Evolutionary conservation across 768 basidiomycete species (phyloP).

Genomic region (Pleurotus tuoliensis): DNA sequence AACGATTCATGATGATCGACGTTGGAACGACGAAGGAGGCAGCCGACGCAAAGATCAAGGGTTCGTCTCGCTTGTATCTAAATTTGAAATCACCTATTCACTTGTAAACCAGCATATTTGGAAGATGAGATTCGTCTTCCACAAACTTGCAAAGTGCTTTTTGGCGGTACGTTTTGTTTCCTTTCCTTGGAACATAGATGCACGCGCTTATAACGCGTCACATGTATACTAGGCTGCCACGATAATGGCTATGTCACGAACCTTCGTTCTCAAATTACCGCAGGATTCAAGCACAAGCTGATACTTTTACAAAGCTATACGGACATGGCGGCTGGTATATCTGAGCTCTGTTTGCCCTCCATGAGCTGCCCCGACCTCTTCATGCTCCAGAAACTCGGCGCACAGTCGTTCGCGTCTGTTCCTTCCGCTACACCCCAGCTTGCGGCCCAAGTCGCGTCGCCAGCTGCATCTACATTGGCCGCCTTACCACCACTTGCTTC

Average conservation of each 20-base stretch:
- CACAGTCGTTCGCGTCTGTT: slow-evolving; percentile 15
- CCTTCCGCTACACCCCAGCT: neutral
- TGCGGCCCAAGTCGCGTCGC: neutral
- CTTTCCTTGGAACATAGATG: slow-evolving; percentile 6
- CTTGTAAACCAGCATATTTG: slow-evolving; percentile 39
- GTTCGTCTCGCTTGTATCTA: slow-evolving; percentile 29
- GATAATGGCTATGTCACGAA: slow-evolving; percentile 68
- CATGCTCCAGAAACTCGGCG: slow-evolving; percentile 48
- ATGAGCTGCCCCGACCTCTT: slow-evolving; percentile 57
- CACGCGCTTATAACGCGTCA: neutral
- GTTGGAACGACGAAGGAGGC: slow-evolving; percentile 71
- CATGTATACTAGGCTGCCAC: slow-evolving; percentile 49
- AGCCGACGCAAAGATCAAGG: slow-evolving; percentile 74
- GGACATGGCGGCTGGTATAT: slow-evolving; percentile 57
- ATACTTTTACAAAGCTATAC: slow-evolving; percentile 61
- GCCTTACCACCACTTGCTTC: neutral
- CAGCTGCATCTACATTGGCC: neutral
- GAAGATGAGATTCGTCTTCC: slow-evolving; percentile 59
- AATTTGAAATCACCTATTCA: slow-evolving; percentile 5
- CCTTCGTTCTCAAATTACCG: slow-evolving; percentile 61
- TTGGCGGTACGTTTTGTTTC: slow-evolving; percentile 47
- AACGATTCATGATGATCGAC: slow-evolving; percentile 66
- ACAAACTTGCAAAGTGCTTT: slow-evolving; percentile 63
- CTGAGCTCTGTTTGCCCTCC: slow-evolving; percentile 50
- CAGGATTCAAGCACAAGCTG: slow-evolving; percentile 61